Base-by-base conservation (phyloP, 768 basidiomycete genomes). In the Pleurotus giganteus region DNA sequence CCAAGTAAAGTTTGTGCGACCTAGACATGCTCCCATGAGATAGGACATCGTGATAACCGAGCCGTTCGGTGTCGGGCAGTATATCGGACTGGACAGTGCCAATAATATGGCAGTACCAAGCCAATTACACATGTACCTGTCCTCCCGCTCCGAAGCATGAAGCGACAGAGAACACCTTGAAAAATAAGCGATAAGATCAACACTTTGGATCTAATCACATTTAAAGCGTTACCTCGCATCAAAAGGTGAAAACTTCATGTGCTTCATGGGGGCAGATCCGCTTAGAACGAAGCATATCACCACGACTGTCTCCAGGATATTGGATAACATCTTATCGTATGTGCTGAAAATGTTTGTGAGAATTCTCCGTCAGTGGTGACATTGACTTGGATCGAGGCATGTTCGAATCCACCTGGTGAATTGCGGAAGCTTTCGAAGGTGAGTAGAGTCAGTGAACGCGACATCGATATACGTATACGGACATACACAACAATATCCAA, bases 111-210 rank as follows among this genome's bases (percentile, higher is more conserved):
- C 17, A n/a, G 39, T 13, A 41, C 8, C 39, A n/a, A 9, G 39
- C 39, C 8, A 41, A 6, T 19, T 19, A 41, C 9, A 19, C 12
- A 19, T 12, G 39, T n/a, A 32, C 31, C 31, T 32, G 7, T 6
- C 31, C 31, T 32, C 13, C 31, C 31, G 31, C 13, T 13, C 31
- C 31, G 31, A 32, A 6, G 7, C 31, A 32, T 13, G 31, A 13
- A 6, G 31, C 13, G 13, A 13, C 31, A 32, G 39, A 41, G 17
- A 12, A 13, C 39, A 19, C 17, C 39, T n/a, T 41, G n/a, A 41
- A 41, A n/a, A 41, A n/a, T n/a, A 41, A 19, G 39, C 39, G 39
- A 41, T 41, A 41, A 41, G 39, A 41, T 41, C 39, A 41, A n/a
- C 9, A 7, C 4, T n/a, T 41, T 6, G n/a, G 39, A 41, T 41